Base-by-base conservation (phyloP, 1,284 basidiomycete genomes). In the Marasmius tenuissimus region DNA sequence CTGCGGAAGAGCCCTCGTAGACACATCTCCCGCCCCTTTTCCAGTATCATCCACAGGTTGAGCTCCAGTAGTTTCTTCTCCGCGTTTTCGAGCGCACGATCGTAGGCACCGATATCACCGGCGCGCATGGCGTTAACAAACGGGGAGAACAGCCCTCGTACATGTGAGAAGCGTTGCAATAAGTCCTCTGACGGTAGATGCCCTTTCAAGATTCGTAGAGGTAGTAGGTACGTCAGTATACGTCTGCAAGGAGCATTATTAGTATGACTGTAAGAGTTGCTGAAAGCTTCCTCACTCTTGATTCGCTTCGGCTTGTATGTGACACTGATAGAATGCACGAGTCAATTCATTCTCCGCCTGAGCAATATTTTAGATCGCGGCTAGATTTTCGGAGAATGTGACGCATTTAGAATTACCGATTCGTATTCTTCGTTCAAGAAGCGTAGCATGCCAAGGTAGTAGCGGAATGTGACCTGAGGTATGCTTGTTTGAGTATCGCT, bases 351-450 rank as follows among this genome's bases (percentile, higher is more conserved):
- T 82, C 72, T 94, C 92, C 34, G 96, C 89, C 87, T 93, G 63
- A 40, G 34, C 48, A 20, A 57, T 20, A 51, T 57, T 40, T 60
- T 33, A 27, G 48, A 58, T 42, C n/a, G 27, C 37, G 16, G 42
- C 18, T n/a, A 35, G 42, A 38, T 57, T 27, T 27, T 27, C 45
- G n/a, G n/a, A 8, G 18, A 47, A 37, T 34, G 14, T 50, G 12
- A 40, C 10, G 57, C 75, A 27, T 8, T 14, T 58, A n/a, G n/a
- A n/a, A n/a, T n/a, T n/a, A 89, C 91, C 78, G 93, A 93, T 49
- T 80, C 81, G 71, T 95, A 97, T 58, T 97, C 92, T 72, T 98
- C 97, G 67, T 93, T 94, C 61, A 98, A 75, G 75, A 99, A 98
- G 68, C 88, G 91, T 60, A 98, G 82, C 84, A 98, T 93, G 61